Evolutionary conservation across 2,329 filamentous ascomycete species (phyloP).

Genomic region (Diaporthe citrichinensis): DNA sequence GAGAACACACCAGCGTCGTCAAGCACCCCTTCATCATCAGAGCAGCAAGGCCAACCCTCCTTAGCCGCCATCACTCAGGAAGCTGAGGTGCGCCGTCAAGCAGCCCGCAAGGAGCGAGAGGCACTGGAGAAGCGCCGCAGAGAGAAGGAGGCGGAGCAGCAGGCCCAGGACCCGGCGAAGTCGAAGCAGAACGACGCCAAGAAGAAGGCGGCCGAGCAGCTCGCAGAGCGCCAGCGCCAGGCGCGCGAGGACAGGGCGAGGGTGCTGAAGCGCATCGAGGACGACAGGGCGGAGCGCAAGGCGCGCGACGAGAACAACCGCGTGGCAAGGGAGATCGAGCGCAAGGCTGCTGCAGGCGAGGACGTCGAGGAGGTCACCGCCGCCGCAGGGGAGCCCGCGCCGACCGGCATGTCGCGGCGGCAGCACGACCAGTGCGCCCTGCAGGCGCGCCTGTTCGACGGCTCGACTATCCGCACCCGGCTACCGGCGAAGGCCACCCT

Average conservation of each 20-base stretch:
- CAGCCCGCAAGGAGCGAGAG: slow-evolving; percentile 64
- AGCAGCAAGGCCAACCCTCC: slow-evolving; percentile 33
- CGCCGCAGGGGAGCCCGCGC: slow-evolving; percentile 47
- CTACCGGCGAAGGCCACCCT: slow-evolving; percentile 78
- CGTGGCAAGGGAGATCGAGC: slow-evolving; percentile 53
- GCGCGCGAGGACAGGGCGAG: slow-evolving; percentile 78
- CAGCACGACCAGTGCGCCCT: slow-evolving; percentile 67
- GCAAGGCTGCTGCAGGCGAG: slow-evolving; percentile 46
- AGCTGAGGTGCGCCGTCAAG: slow-evolving; percentile 55
- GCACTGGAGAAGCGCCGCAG: slow-evolving; percentile 48
- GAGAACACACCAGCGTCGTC: slow-evolving; percentile 44
- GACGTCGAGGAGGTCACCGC: slow-evolving; percentile 49
- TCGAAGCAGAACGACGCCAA: slow-evolving; percentile 58
- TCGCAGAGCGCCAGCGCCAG: slow-evolving; percentile 76
- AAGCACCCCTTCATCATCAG: slow-evolving; percentile 36
- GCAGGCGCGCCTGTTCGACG: slow-evolving; percentile 87
- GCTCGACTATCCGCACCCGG: slow-evolving; percentile 80
- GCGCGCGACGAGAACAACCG: slow-evolving; percentile 67
- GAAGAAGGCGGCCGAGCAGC: slow-evolving; percentile 63
- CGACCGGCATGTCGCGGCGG: slow-evolving; percentile 48
- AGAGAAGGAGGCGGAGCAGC: slow-evolving; percentile 57
- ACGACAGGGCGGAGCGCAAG: slow-evolving; percentile 79
- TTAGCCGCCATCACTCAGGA: slow-evolving; percentile 15
- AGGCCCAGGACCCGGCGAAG: slow-evolving; percentile 43
- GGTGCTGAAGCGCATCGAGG: slow-evolving; percentile 81